Evolutionary conservation across 2,329 filamentous ascomycete genomes (phyloP).

Genomic region (Aaosphaeria arxii): DNA sequence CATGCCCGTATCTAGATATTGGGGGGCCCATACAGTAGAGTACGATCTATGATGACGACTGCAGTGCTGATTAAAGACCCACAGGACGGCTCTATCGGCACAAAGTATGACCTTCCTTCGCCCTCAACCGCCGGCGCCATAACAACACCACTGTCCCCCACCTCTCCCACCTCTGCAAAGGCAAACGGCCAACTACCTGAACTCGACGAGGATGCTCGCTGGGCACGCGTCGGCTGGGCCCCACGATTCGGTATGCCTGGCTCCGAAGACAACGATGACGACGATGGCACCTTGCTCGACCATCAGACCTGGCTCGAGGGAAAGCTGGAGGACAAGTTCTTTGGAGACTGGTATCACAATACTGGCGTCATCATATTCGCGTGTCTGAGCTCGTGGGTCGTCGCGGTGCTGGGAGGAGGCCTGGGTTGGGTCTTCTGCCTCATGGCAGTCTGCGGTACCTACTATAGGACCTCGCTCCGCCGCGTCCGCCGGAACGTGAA

Average conservation of each 20-base stretch:
- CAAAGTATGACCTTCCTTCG: slow-evolving; percentile 74
- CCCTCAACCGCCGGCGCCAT: slow-evolving; percentile 69
- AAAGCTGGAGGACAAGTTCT: slow-evolving; percentile 83
- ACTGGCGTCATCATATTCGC: slow-evolving; percentile 91
- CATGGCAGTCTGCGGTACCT: slow-evolving; percentile 89
- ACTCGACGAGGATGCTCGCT: slow-evolving; percentile 51
- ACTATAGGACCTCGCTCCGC: slow-evolving; percentile 93
- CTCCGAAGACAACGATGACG: slow-evolving; percentile 50
- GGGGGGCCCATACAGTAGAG: not conserved
- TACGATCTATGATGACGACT: not conserved
- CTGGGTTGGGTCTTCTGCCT: slow-evolving; percentile 90
- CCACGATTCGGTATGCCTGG: slow-evolving; percentile 68
- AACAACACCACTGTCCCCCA: slow-evolving; percentile 48
- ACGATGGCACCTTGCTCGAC: slow-evolving; percentile 69
- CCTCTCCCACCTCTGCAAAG: slow-evolving; percentile 36
- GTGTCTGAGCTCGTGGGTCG: slow-evolving; percentile 83
- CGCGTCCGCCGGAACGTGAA: slow-evolving; percentile 93
- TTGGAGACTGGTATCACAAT: slow-evolving; percentile 98
- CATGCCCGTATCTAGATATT: not conserved
- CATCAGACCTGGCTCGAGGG: slow-evolving; percentile 85
- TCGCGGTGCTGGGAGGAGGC: slow-evolving; percentile 85
- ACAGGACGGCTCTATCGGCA: slow-evolving; percentile 64
- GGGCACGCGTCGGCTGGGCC: slow-evolving; percentile 73
- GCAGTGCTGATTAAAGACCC: slow-evolving; percentile 6
- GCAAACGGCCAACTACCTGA: slow-evolving; percentile 52